Conservation (phyloP, 208 protist genomes). For the Wallacemonas sp. region DNA sequence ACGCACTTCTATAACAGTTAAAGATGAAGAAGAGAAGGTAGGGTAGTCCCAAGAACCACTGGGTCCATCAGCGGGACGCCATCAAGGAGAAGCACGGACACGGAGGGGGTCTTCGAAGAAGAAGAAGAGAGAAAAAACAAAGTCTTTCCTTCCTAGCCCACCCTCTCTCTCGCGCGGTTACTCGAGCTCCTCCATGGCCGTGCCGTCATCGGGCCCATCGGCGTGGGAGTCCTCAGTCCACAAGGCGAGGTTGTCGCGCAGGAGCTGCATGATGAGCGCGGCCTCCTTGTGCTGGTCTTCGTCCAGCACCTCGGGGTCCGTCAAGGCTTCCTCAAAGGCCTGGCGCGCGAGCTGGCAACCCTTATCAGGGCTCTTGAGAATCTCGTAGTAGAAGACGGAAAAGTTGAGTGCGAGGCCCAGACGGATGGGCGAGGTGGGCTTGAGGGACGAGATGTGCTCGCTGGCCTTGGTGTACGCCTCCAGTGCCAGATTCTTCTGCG, state of each 20-base stretch:
- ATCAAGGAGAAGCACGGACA: no score
- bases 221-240: constrained; percentile 95
- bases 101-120: no score
- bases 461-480: constrained; percentile 89
- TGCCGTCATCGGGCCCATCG: constrained; percentile 78
- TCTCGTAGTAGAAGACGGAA: constrained; percentile 99
- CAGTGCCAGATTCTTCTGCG: constrained; percentile 88
- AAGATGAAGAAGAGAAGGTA: no score
- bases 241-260: constrained; percentile 99
- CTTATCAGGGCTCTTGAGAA: constrained; percentile 96
- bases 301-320: constrained; percentile 95
- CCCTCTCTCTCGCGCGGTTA: constrained; percentile 28
- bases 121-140: no score
- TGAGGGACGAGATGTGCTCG: constrained; percentile 77
- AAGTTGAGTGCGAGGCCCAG: constrained; percentile 99
- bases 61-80: no score
- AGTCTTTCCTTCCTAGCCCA: no score
- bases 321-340: constrained; percentile 97
- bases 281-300: constrained; percentile 99
- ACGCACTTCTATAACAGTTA: no score
- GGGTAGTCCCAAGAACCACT: no score
- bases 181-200: constrained; percentile 87
- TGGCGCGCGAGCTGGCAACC: constrained; percentile 97
- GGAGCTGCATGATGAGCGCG: constrained; percentile 99
- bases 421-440: constrained; percentile 96